phyloP scores from a whole-genome alignment of 2,329 filamentous ascomycete genomes.

The Penicillium sp. region DNA sequence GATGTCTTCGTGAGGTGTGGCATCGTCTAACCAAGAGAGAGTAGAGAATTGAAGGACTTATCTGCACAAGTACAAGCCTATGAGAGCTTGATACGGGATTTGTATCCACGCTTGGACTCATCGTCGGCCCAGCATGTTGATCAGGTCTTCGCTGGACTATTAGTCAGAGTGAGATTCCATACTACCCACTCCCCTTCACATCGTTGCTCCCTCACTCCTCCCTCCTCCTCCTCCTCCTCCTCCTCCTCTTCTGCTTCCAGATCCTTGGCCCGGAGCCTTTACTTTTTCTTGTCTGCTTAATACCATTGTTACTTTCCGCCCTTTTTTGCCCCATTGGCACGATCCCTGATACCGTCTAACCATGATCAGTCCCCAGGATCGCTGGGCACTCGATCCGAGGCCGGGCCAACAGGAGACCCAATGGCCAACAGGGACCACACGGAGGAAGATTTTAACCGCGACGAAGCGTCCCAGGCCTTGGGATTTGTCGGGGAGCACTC shows the following conservation, averaged over 20 bases:
- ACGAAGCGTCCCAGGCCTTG: constrained; percentile 42
- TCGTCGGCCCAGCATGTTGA: constrained; percentile 40
- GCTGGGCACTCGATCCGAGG: constrained; percentile 9
- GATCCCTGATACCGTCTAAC: neutral
- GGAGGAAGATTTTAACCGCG: constrained; percentile 49
- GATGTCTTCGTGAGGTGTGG: neutral
- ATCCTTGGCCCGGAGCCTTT: constrained; percentile 8
- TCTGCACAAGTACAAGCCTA: constrained; percentile 42
- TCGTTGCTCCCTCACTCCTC: too few species aligned
- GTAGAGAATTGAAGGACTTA: constrained; percentile 44
- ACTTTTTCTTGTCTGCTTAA: neutral
- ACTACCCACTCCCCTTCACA: neutral
- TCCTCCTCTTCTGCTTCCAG: constrained; percentile 2
- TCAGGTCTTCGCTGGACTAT: constrained; percentile 33
- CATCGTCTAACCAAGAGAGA: constrained; percentile 6
- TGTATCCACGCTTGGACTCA: constrained; percentile 38
- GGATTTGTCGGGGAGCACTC: constrained; percentile 52
- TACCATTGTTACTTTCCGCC: neutral
- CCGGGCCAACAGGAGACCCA: constrained; percentile 30
- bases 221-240: constrained; percentile 3
- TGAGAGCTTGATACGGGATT: constrained; percentile 38
- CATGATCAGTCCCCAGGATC: constrained; percentile 3
- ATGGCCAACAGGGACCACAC: constrained; percentile 44
- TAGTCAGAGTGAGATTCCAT: constrained; percentile 31
- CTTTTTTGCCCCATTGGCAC: neutral